A percentile compares a stretch with the other conserved stretches of the same genome.
Conservation (phyloP, 2,329 filamentous ascomycete species). For the Endothia cerciana region DNA sequence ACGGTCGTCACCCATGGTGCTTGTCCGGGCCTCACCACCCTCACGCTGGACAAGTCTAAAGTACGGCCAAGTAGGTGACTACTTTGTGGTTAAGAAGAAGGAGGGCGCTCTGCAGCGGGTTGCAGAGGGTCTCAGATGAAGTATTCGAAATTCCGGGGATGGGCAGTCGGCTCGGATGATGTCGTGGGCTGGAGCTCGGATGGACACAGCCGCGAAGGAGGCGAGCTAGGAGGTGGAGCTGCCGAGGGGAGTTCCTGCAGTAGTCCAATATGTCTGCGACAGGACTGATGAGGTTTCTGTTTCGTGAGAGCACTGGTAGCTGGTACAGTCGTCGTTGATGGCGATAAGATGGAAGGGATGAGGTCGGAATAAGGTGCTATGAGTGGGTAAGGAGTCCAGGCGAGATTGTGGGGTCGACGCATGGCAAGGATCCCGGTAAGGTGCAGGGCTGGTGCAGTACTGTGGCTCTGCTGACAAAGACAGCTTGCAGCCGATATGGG, state of each 20-base stretch:
- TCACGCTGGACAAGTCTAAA: slow-evolving; percentile 3
- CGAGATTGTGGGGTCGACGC: slow-evolving; percentile 8
- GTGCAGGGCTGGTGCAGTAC: background rate
- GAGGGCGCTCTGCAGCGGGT: background rate
- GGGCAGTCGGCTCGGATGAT: background rate
- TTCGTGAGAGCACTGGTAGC: background rate
- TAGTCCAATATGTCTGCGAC: background rate
- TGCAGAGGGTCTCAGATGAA: background rate
- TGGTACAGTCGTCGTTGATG: background rate
- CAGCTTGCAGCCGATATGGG: background rate
- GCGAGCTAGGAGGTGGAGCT: background rate
- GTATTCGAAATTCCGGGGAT: background rate
- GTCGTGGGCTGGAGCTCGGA: background rate
- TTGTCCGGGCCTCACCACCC: slow-evolving; percentile 15
- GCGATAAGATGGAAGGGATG: background rate
- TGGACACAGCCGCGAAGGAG: background rate
- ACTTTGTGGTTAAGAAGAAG: background rate
- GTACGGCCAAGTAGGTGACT: background rate
- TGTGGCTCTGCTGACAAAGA: slow-evolving; percentile 7
- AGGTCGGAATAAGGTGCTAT: slow-evolving; percentile 6
- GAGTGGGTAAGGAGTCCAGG: slow-evolving; percentile 12
- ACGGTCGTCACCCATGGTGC: slow-evolving; percentile 28
- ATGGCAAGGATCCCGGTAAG: slow-evolving; percentile 5
- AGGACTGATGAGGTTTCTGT: background rate
- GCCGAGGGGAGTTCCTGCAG: background rate